Conservation (phyloP, 306 rosid genomes). For the Cicer yamashitae region DNA sequence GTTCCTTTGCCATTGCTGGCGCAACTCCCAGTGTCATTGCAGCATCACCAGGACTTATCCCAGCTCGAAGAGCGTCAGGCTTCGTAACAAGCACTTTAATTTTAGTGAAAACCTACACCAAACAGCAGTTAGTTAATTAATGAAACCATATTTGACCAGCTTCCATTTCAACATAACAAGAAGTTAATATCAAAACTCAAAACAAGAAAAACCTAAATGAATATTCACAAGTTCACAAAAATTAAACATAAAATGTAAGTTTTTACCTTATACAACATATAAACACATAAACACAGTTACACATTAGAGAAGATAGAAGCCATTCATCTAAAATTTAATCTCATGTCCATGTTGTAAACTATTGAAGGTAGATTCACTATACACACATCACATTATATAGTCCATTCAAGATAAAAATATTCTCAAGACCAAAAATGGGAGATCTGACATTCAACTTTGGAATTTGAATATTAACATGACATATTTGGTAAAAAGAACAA, state of each 20-base stretch:
- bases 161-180: conserved; percentile 32
- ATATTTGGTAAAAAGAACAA: conserved; percentile 10
- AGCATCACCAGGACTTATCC: conserved; percentile 95
- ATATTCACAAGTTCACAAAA: not conserved
- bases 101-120: conserved; percentile 75
- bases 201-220: conserved; percentile 8
- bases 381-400: conserved; percentile 9
- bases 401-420: conserved; percentile 12
- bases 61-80: conserved; percentile 80
- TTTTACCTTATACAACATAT: not conserved
- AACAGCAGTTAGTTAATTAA: conserved; percentile 37
- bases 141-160: conserved; percentile 37
- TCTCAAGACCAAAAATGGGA: conserved; percentile 15
- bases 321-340: conserved; percentile 28
- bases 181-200: conserved; percentile 15
- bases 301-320: not conserved
- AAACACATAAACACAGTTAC: not conserved
- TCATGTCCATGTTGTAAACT: not conserved
- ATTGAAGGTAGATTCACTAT: not conserved
- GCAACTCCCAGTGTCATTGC: conserved; percentile 90
- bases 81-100: conserved; percentile 71
- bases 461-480: conserved; percentile 1
- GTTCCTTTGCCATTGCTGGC: conserved; percentile 98
- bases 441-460: not conserved
- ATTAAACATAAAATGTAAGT: not conserved